Base-by-base conservation (phyloP, 2,329 filamentous ascomycete genomes). In the Beauveria medogensis region DNA sequence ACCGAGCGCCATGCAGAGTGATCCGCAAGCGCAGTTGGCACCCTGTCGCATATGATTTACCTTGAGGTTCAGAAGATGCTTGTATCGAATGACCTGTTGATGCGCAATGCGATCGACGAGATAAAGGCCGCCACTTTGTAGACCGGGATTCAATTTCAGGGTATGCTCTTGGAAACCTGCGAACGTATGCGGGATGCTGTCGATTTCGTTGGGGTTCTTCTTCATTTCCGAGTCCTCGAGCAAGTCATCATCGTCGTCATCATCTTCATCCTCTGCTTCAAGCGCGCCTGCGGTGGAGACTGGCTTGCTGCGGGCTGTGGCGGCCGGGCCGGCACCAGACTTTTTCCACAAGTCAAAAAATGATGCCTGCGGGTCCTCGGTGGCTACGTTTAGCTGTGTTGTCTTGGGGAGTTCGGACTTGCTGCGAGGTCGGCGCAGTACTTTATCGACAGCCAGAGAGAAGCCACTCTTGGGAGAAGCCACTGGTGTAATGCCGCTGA, bases 51-150 rank as follows among this genome's bases (percentile, higher is more conserved):
- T 76, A 69, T 96, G 92, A 67, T 88, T 88, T 60, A 90, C 79
- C 69, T 85, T 88, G 64, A 81, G 77, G 43, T 85, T 86, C 34
- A 93, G 78, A 18, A 97, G 77, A 30, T 84, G 83, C 72, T 92
- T 94, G 73, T 92, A 96, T 60, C 92, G 84, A 62, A 85, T 78
- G 52, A 88, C 78, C 71, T 96, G 91, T 68, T 96, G 91, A 65
- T 90, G 83, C 0, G 89, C 90, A 66, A 96, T 89, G 51, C 92
- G 86, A 34, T 94, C 89, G 16, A 93, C 83, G 64, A 97, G 79
- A 72, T 85, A 87, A 37, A 68, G 74, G 67, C 82, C 80, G 4
- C 69, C 80, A 9, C 80, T 78, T 9, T 65, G 77, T 61, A 96
- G 77, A 12, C 80, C 76, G n/a, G 91, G 90, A 68, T 95, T 95